Evolutionary conservation across 768 basidiomycete genomes (phyloP), one percentile per base, ranked within the genome.

Genomic region (Xerocomellus amylosporus): DNA sequence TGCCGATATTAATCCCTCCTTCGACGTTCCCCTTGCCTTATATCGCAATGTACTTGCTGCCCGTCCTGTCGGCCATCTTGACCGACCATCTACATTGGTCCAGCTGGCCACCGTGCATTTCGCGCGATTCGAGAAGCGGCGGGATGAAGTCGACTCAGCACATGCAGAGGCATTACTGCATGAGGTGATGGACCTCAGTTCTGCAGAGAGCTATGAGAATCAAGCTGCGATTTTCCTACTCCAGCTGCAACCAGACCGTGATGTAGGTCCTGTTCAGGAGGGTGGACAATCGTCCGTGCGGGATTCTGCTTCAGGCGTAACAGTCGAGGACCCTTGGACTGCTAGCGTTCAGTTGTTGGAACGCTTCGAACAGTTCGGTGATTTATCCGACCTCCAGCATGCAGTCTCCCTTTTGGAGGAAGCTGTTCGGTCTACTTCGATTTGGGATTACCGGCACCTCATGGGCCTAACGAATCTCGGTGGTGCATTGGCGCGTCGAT

Each of bases 11-110:
- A 20, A 28, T 3, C 7, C 14, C 20, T 40, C 48, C 15, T 44
- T 52, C 17, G 51, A 52, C 17, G 9, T 43, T 3, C 41, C 50
- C 15, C 2, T 33, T 6, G 8, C 20, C 2, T 22, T 46, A 17
- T 48, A 49, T 19, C 38, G 19, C 3, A 17, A 41, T n/a, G 52
- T 38, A 9, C 55, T 56, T 24, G 17, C 26, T 20, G 4, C 34
- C 7, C 51, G 55, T 31, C 46, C 51, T 19, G n/a, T 33, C 6
- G 46, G 55, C 24, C 51, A 53, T 20, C 51, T 46, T 8, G 55
- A 56, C n/a, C 31, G 51, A 48, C 41, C 46, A 5, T 19, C 26
- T 4, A 53, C 51, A 8, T 39, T 56, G 36, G 31, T 56, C 4
- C 40, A 56, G 9, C 41, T 56, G 13, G 51, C 51, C 8, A 1